phyloP scores from a whole-genome alignment of 2,329 filamentous ascomycete species.

The Simplicillium sp. region DNA sequence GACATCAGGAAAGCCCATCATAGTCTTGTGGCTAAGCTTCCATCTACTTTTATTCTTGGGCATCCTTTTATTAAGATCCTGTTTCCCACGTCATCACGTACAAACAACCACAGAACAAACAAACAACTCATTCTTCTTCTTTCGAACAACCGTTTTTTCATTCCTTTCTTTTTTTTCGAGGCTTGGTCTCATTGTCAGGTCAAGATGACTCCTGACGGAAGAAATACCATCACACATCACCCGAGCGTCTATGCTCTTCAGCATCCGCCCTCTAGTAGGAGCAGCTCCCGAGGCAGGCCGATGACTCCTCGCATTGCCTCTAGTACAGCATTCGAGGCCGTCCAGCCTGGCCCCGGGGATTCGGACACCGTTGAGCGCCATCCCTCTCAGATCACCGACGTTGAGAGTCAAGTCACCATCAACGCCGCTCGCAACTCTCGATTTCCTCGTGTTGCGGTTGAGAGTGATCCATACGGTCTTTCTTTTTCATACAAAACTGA shows the following conservation, averaged over 20 bases:
- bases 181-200: background rate
- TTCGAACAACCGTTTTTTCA: no score
- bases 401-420: slow-evolving; percentile 36
- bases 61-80: no score
- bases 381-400: slow-evolving; percentile 27
- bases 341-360: slow-evolving; percentile 19
- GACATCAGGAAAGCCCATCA: no score
- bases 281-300: slow-evolving; percentile 14
- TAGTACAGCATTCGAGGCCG: slow-evolving; percentile 36
- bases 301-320: slow-evolving; percentile 20
- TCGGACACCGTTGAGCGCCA: slow-evolving; percentile 33
- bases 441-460: slow-evolving; percentile 47
- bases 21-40: no score
- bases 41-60: no score
- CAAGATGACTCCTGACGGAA: slow-evolving; percentile 31
- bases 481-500: slow-evolving; percentile 68
- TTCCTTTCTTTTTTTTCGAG: no score
- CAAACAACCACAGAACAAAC: no score
- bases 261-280: slow-evolving; percentile 16
- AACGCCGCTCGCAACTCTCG: slow-evolving; percentile 21
- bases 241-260: slow-evolving; percentile 33
- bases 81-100: no score
- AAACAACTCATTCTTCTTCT: no score
- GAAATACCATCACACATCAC: slow-evolving; percentile 31
- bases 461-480: slow-evolving; percentile 76